phyloP scores from a whole-genome alignment of 345 rosid genomes.

The rapeseed (Brassica napus) region DNA sequence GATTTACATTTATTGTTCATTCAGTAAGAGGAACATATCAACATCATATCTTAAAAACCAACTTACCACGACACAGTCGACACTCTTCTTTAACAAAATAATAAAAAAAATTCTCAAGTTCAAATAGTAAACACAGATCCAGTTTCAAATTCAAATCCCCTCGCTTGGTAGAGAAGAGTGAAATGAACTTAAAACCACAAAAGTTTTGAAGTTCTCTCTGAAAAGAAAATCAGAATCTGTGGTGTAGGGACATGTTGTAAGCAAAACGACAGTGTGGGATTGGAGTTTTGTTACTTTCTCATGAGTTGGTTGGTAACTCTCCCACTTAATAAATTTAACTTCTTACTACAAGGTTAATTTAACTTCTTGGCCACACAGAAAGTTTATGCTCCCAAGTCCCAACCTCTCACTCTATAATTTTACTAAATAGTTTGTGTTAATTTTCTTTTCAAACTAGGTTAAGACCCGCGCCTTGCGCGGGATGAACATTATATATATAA shows the following conservation, averaged over 20 bases:
- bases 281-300: slow-evolving; percentile 36
- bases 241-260: slow-evolving; percentile 21
- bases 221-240: slow-evolving; percentile 9
- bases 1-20: slow-evolving; percentile 33
- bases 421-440: background rate
- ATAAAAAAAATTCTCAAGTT: slow-evolving; percentile 6
- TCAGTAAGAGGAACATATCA: slow-evolving; percentile 27
- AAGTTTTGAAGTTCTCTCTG: slow-evolving; percentile 7
- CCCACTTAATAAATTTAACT: background rate
- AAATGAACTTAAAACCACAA: background rate
- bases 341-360: slow-evolving; percentile 4
- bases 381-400: slow-evolving; percentile 22
- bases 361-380: slow-evolving; percentile 13
- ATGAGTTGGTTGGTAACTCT: slow-evolving; percentile 32
- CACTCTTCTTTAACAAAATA: background rate
- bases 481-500: too few species aligned
- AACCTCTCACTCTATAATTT: slow-evolving; percentile 3
- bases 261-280: slow-evolving; percentile 24
- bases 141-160: background rate
- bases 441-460: too few species aligned
- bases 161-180: slow-evolving; percentile 17
- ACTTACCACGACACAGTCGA: slow-evolving; percentile 21
- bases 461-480: too few species aligned
- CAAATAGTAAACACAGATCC: slow-evolving; percentile 19
- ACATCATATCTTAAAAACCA: slow-evolving; percentile 30